phyloP scores from a whole-genome alignment of 345 rosid species.

The Litchi chinensis region DNA sequence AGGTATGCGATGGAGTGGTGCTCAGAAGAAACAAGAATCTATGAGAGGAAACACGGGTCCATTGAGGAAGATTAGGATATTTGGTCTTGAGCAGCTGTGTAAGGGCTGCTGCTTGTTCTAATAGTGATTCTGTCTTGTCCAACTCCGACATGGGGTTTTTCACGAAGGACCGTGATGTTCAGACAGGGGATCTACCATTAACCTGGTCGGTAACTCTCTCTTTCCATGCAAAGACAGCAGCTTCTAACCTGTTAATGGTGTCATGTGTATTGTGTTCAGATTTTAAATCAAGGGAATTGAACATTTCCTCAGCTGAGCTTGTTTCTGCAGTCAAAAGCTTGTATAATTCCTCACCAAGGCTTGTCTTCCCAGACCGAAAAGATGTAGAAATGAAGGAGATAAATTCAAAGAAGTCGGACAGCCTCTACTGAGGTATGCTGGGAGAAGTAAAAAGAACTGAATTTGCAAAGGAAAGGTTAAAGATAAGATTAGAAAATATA shows the following conservation, averaged over 20 bases:
- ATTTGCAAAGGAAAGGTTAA: background rate
- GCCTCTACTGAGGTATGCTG: background rate
- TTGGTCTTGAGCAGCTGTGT: slow-evolving; percentile 52
- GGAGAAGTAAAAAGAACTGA: too few species aligned
- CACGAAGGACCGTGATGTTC: slow-evolving; percentile 76
- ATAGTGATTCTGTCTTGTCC: slow-evolving; percentile 55
- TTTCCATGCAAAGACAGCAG: slow-evolving; percentile 77
- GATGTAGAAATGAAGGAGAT: background rate
- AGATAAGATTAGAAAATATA: background rate
- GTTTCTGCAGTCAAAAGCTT: slow-evolving; percentile 53
- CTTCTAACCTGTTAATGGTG: slow-evolving; percentile 68
- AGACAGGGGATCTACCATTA: slow-evolving; percentile 58
- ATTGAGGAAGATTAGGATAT: slow-evolving; percentile 72
- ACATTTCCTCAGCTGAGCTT: slow-evolving; percentile 50
- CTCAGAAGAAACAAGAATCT: slow-evolving; percentile 61
- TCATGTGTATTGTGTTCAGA: slow-evolving; percentile 73
- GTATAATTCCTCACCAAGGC: slow-evolving; percentile 80
- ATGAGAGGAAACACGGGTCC: slow-evolving; percentile 50
- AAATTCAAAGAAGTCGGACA: background rate
- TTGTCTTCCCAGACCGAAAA: slow-evolving; percentile 78
- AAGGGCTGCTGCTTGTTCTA: slow-evolving; percentile 66
- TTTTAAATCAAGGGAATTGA: slow-evolving; percentile 52
- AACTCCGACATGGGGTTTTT: slow-evolving; percentile 66
- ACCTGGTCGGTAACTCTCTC: slow-evolving; percentile 59
- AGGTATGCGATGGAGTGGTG: slow-evolving; percentile 34